Evolutionary conservation across 1,284 basidiomycete genomes (phyloP).

Genomic region (Leccinum subspadiceum): DNA sequence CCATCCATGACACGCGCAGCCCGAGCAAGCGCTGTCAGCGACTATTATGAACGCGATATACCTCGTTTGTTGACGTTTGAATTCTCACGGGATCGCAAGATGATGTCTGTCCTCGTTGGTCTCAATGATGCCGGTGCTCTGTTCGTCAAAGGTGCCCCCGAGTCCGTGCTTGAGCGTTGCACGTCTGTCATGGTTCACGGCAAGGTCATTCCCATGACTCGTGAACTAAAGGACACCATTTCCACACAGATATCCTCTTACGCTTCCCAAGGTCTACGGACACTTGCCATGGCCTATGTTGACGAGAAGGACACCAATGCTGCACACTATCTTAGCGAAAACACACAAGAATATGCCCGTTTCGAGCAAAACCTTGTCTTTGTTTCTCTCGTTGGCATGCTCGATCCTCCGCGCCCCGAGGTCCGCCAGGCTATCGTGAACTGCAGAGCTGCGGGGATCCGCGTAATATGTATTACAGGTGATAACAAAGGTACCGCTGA

Average conservation of each 20-base stretch:
- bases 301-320: slow-evolving; percentile 78
- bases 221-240: slow-evolving; percentile 59
- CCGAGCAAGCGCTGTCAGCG: slow-evolving; percentile 83
- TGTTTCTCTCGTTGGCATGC: slow-evolving; percentile 95
- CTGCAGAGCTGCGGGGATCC: slow-evolving; percentile 91
- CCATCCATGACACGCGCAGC: slow-evolving; percentile 52
- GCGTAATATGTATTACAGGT: slow-evolving; percentile 96
- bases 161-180: slow-evolving; percentile 90
- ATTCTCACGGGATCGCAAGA: slow-evolving; percentile 97
- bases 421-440: slow-evolving; percentile 85
- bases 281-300: slow-evolving; percentile 87
- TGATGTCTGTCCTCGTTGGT: slow-evolving; percentile 93
- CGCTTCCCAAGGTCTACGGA: slow-evolving; percentile 82
- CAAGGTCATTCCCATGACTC: slow-evolving; percentile 62
- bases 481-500: slow-evolving; percentile 99
- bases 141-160: slow-evolving; percentile 95
- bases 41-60: slow-evolving; percentile 74
- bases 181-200: slow-evolving; percentile 71
- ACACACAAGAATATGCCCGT: slow-evolving; percentile 76
- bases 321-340: slow-evolving; percentile 77
- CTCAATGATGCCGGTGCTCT: slow-evolving; percentile 62
- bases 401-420: slow-evolving; percentile 96
- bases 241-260: slow-evolving; percentile 71
- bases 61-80: slow-evolving; percentile 90
- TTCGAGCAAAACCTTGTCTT: slow-evolving; percentile 93